Percentiles rank a stretch among this genome's conserved stretches.
phyloP scores from a whole-genome alignment of 345 rosid species.

The Acer saccharum region DNA sequence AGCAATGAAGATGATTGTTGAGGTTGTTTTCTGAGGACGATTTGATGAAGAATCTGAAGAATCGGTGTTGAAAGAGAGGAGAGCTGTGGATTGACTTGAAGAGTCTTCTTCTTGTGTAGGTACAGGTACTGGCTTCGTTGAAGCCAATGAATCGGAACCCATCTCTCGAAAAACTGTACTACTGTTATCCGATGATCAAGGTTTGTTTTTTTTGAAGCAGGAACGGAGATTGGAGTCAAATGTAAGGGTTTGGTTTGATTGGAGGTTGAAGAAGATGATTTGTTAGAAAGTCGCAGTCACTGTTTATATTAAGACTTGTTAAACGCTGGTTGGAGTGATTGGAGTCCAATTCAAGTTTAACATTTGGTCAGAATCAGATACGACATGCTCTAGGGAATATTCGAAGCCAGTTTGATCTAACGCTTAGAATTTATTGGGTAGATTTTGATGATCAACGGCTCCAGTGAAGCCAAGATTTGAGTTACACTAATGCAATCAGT shows the following conservation, averaged over 20 bases:
- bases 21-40: conserved; percentile 28
- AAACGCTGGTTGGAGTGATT: not conserved
- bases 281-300: not conserved
- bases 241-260: not conserved
- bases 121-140: conserved; percentile 37
- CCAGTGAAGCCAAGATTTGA: too few relatives aligned
- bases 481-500: too few relatives aligned
- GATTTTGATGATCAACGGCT: not conserved
- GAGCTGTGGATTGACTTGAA: conserved; percentile 52
- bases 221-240: not conserved
- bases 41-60: conserved; percentile 28
- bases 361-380: not conserved
- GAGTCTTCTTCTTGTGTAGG: conserved; percentile 51
- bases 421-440: not conserved
- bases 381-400: not conserved
- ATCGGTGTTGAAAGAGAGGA: conserved; percentile 54
- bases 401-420: not conserved
- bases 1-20: conserved; percentile 50
- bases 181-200: not conserved
- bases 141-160: conserved; percentile 41
- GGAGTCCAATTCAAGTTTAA: not conserved
- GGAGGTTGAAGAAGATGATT: not conserved
- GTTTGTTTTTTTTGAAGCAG: not conserved
- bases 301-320: not conserved
- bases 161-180: conserved; percentile 8